Conservation (phyloP, 345 rosid genomes). For the Gynandropsis gynandra region DNA sequence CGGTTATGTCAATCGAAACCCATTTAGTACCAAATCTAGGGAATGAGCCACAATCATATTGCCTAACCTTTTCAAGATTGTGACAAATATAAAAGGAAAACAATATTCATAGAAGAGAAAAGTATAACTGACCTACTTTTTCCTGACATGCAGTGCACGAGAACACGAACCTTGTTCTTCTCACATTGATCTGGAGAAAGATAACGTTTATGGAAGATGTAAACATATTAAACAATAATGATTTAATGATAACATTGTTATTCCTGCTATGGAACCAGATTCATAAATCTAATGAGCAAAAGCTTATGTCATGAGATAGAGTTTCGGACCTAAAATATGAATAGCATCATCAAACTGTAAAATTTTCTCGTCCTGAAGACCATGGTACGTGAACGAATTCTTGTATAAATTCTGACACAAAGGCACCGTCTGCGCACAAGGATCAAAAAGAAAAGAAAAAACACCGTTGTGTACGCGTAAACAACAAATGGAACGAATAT, state of each 20-base stretch:
- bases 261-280: not conserved
- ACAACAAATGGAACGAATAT: not conserved
- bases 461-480: not conserved
- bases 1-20: too few relatives aligned
- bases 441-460: not conserved
- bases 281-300: not conserved
- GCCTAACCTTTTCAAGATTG: not conserved
- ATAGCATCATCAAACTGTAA: constrained; percentile 86
- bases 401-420: constrained; percentile 91
- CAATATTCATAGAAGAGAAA: not conserved
- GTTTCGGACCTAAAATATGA: constrained; percentile 65
- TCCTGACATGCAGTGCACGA: constrained; percentile 98
- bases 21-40: too few relatives aligned
- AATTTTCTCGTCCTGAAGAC: constrained; percentile 67
- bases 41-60: too few relatives aligned
- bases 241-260: not conserved
- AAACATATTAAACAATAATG: not conserved
- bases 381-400: constrained; percentile 88
- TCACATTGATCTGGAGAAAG: constrained; percentile 79
- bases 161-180: constrained; percentile 88
- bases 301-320: not conserved
- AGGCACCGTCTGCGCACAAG: constrained; percentile 77
- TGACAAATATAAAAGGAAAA: too few relatives aligned
- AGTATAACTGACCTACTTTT: constrained; percentile 64
- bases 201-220: constrained; percentile 4